A percentile compares a stretch with the other conserved stretches of the same genome.
Conservation (phyloP, 2,329 filamentous ascomycete genomes). For the Fusarium guadeloupense region DNA sequence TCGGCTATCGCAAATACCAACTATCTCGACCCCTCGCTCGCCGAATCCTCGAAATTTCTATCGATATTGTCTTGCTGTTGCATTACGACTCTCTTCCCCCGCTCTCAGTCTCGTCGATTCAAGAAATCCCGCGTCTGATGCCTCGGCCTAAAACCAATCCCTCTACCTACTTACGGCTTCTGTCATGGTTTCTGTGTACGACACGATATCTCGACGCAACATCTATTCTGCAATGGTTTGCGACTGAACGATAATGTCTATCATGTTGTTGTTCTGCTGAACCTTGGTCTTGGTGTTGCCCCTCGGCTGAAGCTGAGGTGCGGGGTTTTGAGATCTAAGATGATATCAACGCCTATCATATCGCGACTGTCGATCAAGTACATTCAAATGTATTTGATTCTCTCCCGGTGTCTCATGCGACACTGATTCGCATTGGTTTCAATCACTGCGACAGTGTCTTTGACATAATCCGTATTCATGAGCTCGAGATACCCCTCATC, state of each 20-base stretch:
- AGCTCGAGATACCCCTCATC: not conserved
- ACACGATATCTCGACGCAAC: conserved; percentile 32
- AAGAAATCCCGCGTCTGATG: conserved; percentile 33
- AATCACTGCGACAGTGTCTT: not conserved
- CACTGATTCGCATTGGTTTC: not conserved
- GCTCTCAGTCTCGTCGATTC: not conserved
- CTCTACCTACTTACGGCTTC: conserved; percentile 8
- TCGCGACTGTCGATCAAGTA: not conserved
- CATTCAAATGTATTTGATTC: not conserved
- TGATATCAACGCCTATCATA: not conserved
- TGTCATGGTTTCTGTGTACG: conserved; percentile 34
- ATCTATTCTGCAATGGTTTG: conserved; percentile 9
- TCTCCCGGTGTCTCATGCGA: not conserved
- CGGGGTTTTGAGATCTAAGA: conserved; percentile 23
- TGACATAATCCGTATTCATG: not conserved
- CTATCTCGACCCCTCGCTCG: conserved; percentile 2
- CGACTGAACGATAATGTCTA: not conserved
- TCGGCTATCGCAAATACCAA: conserved; percentile 24
- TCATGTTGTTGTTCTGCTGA: not conserved
- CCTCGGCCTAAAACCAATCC: conserved; percentile 6
- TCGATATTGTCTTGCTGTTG: not conserved
- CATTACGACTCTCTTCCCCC: not conserved
- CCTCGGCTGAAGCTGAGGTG: conserved; percentile 20
- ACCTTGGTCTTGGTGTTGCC: conserved; percentile 11
- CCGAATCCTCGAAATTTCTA: conserved; percentile 5